Evolutionary conservation across 2,329 filamentous ascomycete species (phyloP).

Genomic region (Alternaria novae-zelandiae): DNA sequence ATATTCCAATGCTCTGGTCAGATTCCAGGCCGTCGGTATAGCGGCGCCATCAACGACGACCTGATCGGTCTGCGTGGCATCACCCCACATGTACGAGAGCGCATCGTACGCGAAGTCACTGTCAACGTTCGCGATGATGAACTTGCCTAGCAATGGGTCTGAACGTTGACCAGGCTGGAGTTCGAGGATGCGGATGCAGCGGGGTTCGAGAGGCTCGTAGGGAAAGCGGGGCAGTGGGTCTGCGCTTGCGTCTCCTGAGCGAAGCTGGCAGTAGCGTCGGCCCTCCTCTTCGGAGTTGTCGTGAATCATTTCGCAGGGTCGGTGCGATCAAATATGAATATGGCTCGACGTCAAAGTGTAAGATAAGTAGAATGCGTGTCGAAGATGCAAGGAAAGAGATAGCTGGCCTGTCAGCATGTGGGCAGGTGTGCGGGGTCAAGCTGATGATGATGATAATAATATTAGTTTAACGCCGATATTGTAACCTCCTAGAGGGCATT

Average conservation of each 20-base stretch:
- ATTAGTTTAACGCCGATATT: too few species aligned
- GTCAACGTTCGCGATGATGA: neutral
- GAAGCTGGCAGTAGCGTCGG: neutral
- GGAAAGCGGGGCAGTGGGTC: neutral
- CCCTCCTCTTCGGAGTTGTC: neutral
- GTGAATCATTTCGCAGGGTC: neutral
- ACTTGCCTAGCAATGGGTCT: neutral
- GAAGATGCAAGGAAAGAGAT: neutral
- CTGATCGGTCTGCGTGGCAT: neutral
- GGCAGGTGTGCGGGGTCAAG: neutral
- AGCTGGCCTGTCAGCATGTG: neutral
- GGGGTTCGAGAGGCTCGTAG: neutral
- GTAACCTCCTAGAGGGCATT: too few species aligned
- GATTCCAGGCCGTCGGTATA: neutral
- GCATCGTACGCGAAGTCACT: neutral
- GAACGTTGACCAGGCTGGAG: neutral
- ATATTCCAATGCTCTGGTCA: neutral
- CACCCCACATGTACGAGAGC: neutral
- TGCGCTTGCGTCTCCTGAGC: neutral
- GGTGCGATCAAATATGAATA: rapidly evolving
- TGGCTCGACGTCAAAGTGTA: neutral
- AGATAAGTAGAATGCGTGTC: neutral
- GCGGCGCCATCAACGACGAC: neutral
- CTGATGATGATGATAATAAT: too few species aligned
- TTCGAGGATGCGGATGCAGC: neutral